Percentiles rank a stretch among this genome's conserved stretches.
Evolutionary conservation across 2,329 filamentous ascomycete species (phyloP).

Genomic region (Aspergillus bombycis): DNA sequence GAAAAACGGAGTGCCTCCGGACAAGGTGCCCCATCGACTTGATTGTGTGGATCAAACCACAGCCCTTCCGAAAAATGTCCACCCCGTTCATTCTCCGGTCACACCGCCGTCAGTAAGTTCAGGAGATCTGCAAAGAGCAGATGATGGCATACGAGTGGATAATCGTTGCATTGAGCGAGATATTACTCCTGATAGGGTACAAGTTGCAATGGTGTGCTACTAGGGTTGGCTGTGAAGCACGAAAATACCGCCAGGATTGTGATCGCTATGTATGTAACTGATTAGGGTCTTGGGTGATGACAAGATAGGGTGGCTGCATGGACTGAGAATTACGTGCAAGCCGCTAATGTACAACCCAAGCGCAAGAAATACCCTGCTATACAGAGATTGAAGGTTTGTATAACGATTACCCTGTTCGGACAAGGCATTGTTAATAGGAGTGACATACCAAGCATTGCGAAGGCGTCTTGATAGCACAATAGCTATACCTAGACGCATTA

Average conservation of each 20-base stretch:
- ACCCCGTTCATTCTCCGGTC: not conserved
- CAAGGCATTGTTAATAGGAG: not conserved
- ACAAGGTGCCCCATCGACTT: not conserved
- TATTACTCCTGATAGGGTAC: not conserved
- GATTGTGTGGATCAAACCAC: not conserved
- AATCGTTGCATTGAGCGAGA: not conserved
- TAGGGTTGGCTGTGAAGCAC: not conserved
- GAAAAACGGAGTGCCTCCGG: not conserved
- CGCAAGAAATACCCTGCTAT: not conserved
- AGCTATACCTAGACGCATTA: no score
- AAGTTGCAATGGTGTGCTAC: not conserved
- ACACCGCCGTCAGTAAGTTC: not conserved
- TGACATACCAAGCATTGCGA: not conserved
- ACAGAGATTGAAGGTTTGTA: not conserved
- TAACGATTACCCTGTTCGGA: not conserved
- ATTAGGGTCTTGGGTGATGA: not conserved
- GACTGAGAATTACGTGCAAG: not conserved
- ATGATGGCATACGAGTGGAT: not conserved
- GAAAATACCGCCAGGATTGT: not conserved
- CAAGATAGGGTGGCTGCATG: not conserved
- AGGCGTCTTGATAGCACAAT: no score
- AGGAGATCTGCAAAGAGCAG: not conserved
- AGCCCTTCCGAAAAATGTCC: not conserved
- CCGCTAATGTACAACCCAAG: not conserved
- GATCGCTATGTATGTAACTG: not conserved